Evolutionary conservation across 208 protist genomes (phyloP).

Genomic region (Histomonas meleagridis): DNA sequence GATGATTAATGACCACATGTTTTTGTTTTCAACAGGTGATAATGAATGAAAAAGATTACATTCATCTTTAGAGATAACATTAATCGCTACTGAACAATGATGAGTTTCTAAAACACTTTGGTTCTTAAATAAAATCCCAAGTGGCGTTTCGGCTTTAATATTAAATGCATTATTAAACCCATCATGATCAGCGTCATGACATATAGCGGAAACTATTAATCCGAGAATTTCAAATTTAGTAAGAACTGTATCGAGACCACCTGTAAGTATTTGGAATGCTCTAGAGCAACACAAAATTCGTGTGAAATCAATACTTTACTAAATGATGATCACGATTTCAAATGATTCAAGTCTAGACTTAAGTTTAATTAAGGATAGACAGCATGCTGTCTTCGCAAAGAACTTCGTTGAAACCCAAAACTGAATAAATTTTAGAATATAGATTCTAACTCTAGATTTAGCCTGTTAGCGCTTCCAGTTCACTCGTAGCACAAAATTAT

Average conservation of each 20-base stretch:
- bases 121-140: constrained; percentile 65
- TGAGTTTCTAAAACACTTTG: constrained; percentile 55
- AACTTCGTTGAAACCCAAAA: too few relatives aligned
- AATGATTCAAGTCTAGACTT: too few relatives aligned
- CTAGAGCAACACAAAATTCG: too few relatives aligned
- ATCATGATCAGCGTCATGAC: constrained; percentile 86
- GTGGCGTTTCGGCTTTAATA: constrained; percentile 65
- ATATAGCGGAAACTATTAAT: constrained; percentile 65
- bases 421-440: too few relatives aligned
- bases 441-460: too few relatives aligned
- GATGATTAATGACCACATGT: constrained; percentile 48
- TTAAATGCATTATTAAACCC: constrained; percentile 85
- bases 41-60: constrained; percentile 44
- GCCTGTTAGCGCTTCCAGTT: too few relatives aligned
- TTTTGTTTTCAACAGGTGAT: constrained; percentile 36
- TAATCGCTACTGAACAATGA: constrained; percentile 50
- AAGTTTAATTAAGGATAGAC: too few relatives aligned
- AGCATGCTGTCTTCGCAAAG: too few relatives aligned
- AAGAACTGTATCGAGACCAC: constrained; percentile 56
- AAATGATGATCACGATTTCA: too few relatives aligned
- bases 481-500: too few relatives aligned
- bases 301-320: too few relatives aligned
- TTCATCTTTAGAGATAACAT: constrained; percentile 37
- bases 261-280: constrained; percentile 41
- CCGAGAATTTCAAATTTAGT: constrained; percentile 65